These are phyloP conservation scores for Macrolepiota dolichaula DNA, from an alignment of 768 basidiomycete genomes.

Conservation along the genomic window DNA sequence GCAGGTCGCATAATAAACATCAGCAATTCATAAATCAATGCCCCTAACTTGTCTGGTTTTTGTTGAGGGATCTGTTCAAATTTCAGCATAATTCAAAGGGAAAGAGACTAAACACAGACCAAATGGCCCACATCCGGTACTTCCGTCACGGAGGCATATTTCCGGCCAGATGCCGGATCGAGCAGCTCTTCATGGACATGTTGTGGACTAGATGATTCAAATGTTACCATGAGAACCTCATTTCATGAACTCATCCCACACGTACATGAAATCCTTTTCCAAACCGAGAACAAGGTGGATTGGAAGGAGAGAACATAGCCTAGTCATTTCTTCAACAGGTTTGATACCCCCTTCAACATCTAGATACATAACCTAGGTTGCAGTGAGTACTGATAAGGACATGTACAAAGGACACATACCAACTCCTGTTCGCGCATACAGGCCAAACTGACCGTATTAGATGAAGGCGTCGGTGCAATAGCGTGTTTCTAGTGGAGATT, in stretches of 20 bases:
- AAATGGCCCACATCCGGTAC: conserved; percentile 28
- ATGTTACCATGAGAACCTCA: background rate
- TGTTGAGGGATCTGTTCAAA: conserved; percentile 14
- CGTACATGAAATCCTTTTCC: conserved; percentile 27
- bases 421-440: conserved; percentile 64
- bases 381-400: background rate
- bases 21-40: conserved; percentile 6
- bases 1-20: background rate
- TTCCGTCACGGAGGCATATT: conserved; percentile 29
- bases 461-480: conserved; percentile 34
- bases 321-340: conserved; percentile 46
- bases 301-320: conserved; percentile 25
- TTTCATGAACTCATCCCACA: conserved; percentile 30
- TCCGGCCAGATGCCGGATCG: conserved; percentile 29
- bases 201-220: conserved; percentile 24
- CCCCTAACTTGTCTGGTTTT: conserved; percentile 10
- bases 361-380: conserved; percentile 55
- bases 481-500: conserved; percentile 38
- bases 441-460: conserved; percentile 39
- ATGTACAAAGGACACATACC: conserved; percentile 29
- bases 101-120: conserved; percentile 16
- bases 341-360: conserved; percentile 52
- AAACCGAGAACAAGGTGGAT: conserved; percentile 6
- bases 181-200: conserved; percentile 32
- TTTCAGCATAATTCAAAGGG: background rate